Conservation (phyloP, 73 alveolate species). For the Paramecium primaurelia region DNA sequence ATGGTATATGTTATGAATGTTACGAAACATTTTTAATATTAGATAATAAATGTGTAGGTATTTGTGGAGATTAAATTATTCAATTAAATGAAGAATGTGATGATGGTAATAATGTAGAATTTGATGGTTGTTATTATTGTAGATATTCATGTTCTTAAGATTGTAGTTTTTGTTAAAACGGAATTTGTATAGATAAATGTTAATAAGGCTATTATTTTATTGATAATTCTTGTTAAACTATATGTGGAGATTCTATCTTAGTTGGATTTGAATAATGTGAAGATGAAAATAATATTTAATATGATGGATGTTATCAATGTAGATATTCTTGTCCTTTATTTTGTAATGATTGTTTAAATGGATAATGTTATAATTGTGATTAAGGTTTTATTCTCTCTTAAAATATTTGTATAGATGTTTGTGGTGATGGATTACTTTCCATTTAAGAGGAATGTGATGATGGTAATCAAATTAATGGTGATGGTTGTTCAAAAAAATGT, state of each 20-base stretch:
- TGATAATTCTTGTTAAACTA: background rate
- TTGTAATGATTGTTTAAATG: background rate
- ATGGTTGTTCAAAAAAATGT: constrained; percentile 36
- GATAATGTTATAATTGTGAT: background rate
- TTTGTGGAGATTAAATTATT: background rate
- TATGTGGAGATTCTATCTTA: background rate
- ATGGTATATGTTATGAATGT: background rate
- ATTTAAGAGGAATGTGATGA: constrained; percentile 39
- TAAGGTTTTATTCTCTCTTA: constrained; percentile 22
- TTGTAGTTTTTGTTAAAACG: background rate
- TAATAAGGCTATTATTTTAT: background rate
- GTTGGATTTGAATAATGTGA: background rate
- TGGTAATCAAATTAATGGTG: constrained; percentile 20
- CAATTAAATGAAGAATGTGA: background rate
- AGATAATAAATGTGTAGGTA: background rate
- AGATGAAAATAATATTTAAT: background rate
- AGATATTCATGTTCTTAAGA: background rate
- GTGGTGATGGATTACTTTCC: background rate
- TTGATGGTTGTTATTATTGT: background rate
- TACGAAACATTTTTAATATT: background rate
- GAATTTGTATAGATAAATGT: background rate
- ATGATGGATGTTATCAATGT: background rate
- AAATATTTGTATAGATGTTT: background rate
- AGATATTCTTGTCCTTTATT: background rate
- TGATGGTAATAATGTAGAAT: background rate